These are phyloP conservation scores for Marvania coccoides DNA, from an alignment of 139 green algal genomes.

Conservation along the genomic window DNA sequence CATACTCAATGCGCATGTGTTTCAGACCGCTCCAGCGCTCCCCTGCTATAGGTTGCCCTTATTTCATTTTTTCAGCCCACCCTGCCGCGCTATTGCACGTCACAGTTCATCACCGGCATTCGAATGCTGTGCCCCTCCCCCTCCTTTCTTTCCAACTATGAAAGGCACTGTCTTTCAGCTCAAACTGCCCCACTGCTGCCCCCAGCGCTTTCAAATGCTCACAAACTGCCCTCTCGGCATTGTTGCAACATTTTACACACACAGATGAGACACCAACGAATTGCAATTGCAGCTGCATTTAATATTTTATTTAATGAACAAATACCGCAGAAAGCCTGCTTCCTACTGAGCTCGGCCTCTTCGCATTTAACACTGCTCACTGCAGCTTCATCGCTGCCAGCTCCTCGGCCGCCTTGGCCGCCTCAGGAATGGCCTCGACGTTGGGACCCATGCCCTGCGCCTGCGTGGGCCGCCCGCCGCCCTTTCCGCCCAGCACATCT, in stretches of 20 bases:
- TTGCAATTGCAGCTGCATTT: too few species aligned
- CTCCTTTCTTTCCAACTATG: not conserved
- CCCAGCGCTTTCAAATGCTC: not conserved
- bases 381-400: slow-evolving; percentile 24
- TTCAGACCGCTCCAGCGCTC: too few species aligned
- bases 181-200: not conserved
- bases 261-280: too few species aligned
- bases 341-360: too few species aligned
- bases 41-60: too few species aligned
- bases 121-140: too few species aligned
- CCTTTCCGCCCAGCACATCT: slow-evolving; percentile 77
- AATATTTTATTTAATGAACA: too few species aligned
- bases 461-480: slow-evolving; percentile 73
- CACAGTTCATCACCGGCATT: too few species aligned
- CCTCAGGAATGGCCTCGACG: slow-evolving; percentile 27
- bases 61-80: too few species aligned
- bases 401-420: not conserved
- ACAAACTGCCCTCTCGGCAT: not conserved
- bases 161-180: not conserved
- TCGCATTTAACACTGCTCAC: not conserved
- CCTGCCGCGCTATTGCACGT: too few species aligned
- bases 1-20: too few species aligned
- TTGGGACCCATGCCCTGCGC: slow-evolving; percentile 75
- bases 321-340: too few species aligned
- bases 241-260: not conserved